Evolutionary conservation across 2,329 filamentous ascomycete genomes (phyloP).

Genomic region (Colletotrichum simmondsii): DNA sequence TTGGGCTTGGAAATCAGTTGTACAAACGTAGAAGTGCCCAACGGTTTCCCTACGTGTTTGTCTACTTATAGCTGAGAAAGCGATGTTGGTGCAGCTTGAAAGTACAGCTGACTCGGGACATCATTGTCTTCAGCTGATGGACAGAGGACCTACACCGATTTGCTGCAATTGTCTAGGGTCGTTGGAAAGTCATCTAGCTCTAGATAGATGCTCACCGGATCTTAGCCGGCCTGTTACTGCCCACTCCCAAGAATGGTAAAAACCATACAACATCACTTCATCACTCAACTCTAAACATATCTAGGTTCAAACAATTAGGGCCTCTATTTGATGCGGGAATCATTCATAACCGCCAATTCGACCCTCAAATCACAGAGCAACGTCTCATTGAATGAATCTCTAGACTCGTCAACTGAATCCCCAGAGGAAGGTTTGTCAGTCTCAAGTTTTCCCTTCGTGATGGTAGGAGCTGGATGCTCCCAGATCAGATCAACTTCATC

Average conservation of each 20-base stretch:
- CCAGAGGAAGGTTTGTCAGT: not conserved
- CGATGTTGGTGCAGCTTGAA: too few species aligned
- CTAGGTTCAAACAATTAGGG: not conserved
- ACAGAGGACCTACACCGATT: not conserved
- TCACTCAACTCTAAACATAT: not conserved
- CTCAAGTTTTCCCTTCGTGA: not conserved
- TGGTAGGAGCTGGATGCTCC: not conserved
- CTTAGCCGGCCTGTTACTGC: not conserved
- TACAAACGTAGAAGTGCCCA: not conserved
- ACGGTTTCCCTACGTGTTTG: not conserved
- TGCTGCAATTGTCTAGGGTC: not conserved
- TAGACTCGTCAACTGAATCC: not conserved
- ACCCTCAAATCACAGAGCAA: not conserved
- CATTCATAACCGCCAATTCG: not conserved
- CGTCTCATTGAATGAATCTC: not conserved
- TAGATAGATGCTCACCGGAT: not conserved
- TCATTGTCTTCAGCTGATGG: not conserved
- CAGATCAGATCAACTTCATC: not conserved
- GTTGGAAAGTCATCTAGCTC: not conserved
- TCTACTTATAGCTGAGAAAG: not conserved
- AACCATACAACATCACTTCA: too few species aligned
- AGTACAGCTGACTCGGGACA: not conserved
- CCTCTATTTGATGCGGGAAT: not conserved
- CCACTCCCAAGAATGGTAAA: not conserved
- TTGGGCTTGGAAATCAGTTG: not conserved